phyloP scores from a whole-genome alignment of 371 early-diverging fungal species.

The Circinella umbellata region DNA sequence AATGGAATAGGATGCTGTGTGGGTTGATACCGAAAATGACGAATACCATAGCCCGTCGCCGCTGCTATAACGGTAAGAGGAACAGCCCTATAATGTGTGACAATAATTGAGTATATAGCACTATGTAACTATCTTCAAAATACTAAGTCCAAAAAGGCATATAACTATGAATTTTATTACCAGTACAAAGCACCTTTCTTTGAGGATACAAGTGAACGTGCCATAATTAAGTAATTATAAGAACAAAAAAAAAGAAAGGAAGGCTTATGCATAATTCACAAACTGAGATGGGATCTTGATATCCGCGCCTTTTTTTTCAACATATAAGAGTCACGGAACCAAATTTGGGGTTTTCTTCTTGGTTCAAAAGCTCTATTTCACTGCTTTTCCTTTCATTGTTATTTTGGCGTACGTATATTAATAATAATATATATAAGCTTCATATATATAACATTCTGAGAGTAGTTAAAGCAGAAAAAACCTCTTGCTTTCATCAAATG shows the following conservation, averaged over 20 bases:
- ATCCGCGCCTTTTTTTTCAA: no score
- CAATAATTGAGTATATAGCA: no score
- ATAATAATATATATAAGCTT: no score
- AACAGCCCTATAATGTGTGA: neutral
- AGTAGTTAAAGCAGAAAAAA: no score
- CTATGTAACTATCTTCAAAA: neutral
- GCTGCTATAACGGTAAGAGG: neutral
- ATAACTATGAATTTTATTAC: neutral
- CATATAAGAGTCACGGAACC: neutral
- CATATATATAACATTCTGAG: no score
- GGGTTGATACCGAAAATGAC: neutral
- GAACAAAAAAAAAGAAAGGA: neutral
- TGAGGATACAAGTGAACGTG: neutral
- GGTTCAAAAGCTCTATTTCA: no score
- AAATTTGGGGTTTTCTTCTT: no score
- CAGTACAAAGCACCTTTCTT: slow-evolving; percentile 3
- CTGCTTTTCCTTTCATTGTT: no score
- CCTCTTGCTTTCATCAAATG: no score
- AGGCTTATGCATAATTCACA: neutral
- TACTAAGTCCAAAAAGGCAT: no score
- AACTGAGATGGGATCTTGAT: no score
- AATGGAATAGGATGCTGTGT: slow-evolving; percentile 14
- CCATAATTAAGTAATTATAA: neutral
- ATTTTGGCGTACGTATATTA: no score
- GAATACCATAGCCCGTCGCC: slow-evolving; percentile 1